Percentiles rank a stretch among this genome's conserved stretches.
Conservation (phyloP, 2,329 filamentous ascomycete genomes). For the Sporothrix protearum region DNA sequence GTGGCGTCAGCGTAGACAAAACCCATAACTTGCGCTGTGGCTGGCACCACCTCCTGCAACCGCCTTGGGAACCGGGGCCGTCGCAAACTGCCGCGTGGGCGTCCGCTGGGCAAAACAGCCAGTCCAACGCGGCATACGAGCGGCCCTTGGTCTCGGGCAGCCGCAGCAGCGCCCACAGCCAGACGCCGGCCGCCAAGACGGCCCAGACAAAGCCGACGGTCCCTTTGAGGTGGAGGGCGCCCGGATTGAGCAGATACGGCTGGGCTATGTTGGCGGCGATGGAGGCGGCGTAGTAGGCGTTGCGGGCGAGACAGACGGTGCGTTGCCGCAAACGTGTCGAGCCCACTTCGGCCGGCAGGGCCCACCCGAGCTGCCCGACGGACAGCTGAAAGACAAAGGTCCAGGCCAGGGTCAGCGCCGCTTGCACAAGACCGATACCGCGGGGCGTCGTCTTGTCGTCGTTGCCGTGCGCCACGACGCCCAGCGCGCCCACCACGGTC, state of each 20-base stretch:
- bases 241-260: conserved; percentile 41
- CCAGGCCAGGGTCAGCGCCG: conserved; percentile 24
- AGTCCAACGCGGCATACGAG: conserved; percentile 54
- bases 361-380: conserved; percentile 39
- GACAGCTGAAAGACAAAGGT: conserved; percentile 37
- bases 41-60: not conserved
- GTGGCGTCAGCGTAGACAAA: not conserved
- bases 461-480: not conserved
- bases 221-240: conserved; percentile 46
- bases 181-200: conserved; percentile 43
- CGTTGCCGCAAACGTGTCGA: conserved; percentile 37
- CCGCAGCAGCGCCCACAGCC: conserved; percentile 50
- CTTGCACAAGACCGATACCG: conserved; percentile 20
- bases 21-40: not conserved
- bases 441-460: too few species aligned
- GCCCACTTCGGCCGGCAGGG: conserved; percentile 36
- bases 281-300: conserved; percentile 32
- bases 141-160: conserved; percentile 49
- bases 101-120: conserved; percentile 49
- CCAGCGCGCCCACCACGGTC: conserved; percentile 29
- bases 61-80: not conserved
- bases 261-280: conserved; percentile 31
- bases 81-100: conserved; percentile 37
- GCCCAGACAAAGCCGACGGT: conserved; percentile 48
- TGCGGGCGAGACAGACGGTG: conserved; percentile 35